Evolutionary conservation across 768 basidiomycete genomes (phyloP).

Genomic region (Erythrobasidium yunnanense): DNA sequence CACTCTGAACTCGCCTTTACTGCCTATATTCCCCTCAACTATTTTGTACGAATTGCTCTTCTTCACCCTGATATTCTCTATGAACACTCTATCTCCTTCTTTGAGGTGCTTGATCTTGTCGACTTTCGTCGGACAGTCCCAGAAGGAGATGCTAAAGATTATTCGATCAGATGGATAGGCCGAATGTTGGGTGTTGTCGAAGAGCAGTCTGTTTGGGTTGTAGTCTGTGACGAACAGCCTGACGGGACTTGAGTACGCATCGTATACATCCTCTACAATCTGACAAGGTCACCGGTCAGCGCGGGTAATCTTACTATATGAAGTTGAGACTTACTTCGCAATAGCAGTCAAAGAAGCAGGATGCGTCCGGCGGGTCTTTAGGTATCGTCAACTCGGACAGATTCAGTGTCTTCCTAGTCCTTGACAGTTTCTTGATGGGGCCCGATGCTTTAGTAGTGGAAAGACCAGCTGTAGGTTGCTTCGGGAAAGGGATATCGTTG

Average conservation of each 20-base stretch:
- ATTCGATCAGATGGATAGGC: not conserved
- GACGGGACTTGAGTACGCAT: no score
- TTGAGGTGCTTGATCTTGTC: not conserved
- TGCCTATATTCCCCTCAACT: conserved; percentile 15
- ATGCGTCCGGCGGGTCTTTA: not conserved
- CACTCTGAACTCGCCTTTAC: not conserved
- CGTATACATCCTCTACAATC: no score
- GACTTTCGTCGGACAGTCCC: not conserved
- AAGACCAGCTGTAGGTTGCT: no score
- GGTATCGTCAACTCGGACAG: not conserved
- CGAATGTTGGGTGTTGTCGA: not conserved
- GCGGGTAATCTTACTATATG: no score
- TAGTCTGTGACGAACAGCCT: conserved; percentile 8
- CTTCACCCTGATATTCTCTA: not conserved
- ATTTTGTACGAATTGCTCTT: not conserved
- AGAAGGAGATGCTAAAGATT: not conserved
- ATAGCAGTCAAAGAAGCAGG: not conserved
- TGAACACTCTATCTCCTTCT: conserved; percentile 1
- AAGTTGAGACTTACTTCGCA: not conserved
- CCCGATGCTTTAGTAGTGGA: not conserved
- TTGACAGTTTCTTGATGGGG: not conserved
- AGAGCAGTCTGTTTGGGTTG: not conserved
- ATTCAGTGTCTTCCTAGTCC: not conserved
- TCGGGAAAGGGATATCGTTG: no score
- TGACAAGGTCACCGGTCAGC: no score